A percentile compares a stretch with the other conserved stretches of the same genome.
phyloP scores from a whole-genome alignment of 2,329 filamentous ascomycete genomes.

The Dendrostoma leiphaemia region DNA sequence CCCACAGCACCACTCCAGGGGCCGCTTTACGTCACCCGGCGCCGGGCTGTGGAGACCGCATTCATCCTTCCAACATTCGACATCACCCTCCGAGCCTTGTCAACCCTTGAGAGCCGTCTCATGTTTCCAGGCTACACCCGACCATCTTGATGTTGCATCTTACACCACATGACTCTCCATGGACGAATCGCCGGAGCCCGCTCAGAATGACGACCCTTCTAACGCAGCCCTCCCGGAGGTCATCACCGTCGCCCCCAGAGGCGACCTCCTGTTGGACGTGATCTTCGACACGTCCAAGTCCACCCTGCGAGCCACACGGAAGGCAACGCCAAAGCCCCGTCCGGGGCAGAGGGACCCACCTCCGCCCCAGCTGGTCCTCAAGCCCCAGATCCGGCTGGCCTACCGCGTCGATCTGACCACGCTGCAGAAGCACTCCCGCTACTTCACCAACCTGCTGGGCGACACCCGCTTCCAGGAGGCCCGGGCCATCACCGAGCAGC shows the following conservation, averaged over 20 bases:
- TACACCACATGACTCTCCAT: constrained; percentile 11
- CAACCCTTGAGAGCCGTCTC: background rate
- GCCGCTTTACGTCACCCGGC: constrained; percentile 1
- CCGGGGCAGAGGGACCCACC: constrained; percentile 20
- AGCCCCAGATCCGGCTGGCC: constrained; percentile 38
- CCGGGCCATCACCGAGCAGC: constrained; percentile 47
- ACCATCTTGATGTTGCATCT: constrained; percentile 10
- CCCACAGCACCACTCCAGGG: background rate
- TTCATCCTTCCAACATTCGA: background rate
- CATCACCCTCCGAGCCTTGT: background rate
- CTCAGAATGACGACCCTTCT: constrained; percentile 24
- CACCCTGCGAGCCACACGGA: constrained; percentile 46
- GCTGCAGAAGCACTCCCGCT: constrained; percentile 62
- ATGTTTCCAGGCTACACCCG: background rate
- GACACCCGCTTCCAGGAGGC: constrained; percentile 64
- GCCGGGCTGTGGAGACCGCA: background rate
- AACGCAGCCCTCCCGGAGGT: constrained; percentile 30
- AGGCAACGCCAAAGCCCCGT: constrained; percentile 30
- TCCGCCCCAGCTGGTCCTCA: constrained; percentile 29
- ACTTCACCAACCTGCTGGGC: constrained; percentile 67
- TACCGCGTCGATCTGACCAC: constrained; percentile 60
- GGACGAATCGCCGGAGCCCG: constrained; percentile 23
- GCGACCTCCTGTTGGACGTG: constrained; percentile 66
- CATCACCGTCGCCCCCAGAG: constrained; percentile 52
- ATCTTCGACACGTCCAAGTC: constrained; percentile 59